A percentile compares a stretch with the other conserved stretches of the same genome.
Conservation (phyloP, 306 rosid species). For the Prunus mongolica region DNA sequence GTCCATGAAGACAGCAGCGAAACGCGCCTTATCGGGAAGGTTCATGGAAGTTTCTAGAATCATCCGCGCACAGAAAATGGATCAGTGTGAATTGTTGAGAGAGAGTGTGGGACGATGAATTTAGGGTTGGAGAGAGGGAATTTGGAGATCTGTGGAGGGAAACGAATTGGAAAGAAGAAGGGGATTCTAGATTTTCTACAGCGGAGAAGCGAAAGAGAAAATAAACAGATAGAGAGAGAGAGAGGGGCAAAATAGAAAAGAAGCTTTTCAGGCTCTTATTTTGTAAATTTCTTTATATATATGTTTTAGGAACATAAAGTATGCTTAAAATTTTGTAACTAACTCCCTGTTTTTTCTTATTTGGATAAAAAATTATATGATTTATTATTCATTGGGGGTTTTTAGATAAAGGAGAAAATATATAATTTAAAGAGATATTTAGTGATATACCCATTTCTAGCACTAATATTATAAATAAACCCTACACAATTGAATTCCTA, state of each 20-base stretch:
- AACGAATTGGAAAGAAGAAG: conserved; percentile 15
- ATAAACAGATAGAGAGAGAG: background rate
- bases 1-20: conserved; percentile 37
- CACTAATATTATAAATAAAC: too few relatives aligned
- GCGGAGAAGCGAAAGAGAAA: background rate
- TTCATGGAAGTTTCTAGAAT: conserved; percentile 39
- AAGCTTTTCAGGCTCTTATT: background rate
- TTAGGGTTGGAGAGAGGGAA: conserved; percentile 31
- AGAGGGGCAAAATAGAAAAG: background rate
- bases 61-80: conserved; percentile 8
- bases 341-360: background rate
- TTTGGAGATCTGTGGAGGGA: conserved; percentile 55
- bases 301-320: too few relatives aligned
- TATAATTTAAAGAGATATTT: too few relatives aligned
- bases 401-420: too few relatives aligned
- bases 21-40: conserved; percentile 12
- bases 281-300: background rate
- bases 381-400: too few relatives aligned
- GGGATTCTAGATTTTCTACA: conserved; percentile 28
- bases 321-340: background rate
- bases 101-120: background rate
- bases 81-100: conserved; percentile 2
- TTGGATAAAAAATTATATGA: background rate
- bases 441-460: too few relatives aligned
- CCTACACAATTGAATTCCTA: too few relatives aligned